Conservation (phyloP, 768 basidiomycete species). For the Lentinula detonsa region DNA sequence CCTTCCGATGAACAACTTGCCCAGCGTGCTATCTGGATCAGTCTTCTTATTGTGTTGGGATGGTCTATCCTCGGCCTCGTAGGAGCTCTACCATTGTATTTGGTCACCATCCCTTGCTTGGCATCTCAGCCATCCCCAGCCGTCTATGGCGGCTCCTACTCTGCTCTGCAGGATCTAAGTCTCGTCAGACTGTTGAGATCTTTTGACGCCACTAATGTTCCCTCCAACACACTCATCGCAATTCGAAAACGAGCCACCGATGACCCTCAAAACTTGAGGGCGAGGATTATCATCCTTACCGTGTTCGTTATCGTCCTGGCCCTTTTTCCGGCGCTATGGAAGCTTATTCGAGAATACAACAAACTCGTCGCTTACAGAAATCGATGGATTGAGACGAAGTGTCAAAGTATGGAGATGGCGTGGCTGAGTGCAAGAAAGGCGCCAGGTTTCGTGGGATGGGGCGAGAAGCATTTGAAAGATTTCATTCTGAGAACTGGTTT, state of each 20-base stretch:
- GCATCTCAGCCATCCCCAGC: slow-evolving; percentile 40
- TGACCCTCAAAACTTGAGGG: slow-evolving; percentile 38
- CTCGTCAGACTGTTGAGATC: slow-evolving; percentile 67
- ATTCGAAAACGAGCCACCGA: slow-evolving; percentile 28
- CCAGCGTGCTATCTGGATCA: slow-evolving; percentile 66
- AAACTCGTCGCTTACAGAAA: slow-evolving; percentile 45
- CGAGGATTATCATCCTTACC: slow-evolving; percentile 65
- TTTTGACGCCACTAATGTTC: slow-evolving; percentile 37
- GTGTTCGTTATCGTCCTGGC: slow-evolving; percentile 57
- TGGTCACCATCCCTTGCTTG: slow-evolving; percentile 65
- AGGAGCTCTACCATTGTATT: slow-evolving; percentile 70
- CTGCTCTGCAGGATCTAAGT: slow-evolving; percentile 69
- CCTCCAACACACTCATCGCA: slow-evolving; percentile 23
- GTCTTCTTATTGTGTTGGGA: slow-evolving; percentile 55
- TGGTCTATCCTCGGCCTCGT: slow-evolving; percentile 66
- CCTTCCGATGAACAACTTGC: slow-evolving; percentile 72
- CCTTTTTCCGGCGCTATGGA: slow-evolving; percentile 57
- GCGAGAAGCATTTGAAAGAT: slow-evolving; percentile 68
- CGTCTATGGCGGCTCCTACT: slow-evolving; percentile 51
- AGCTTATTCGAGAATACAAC: slow-evolving; percentile 61
- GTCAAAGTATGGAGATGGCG: slow-evolving; percentile 67
- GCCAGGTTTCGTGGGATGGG: slow-evolving; percentile 66
- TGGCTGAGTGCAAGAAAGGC: slow-evolving; percentile 62
- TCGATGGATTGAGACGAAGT: slow-evolving; percentile 57
- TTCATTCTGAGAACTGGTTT: slow-evolving; percentile 60